A percentile compares a stretch with the other conserved stretches of the same genome.
Conservation (phyloP, 352 stramenopile genomes). For the Phytophthora pisi region DNA sequence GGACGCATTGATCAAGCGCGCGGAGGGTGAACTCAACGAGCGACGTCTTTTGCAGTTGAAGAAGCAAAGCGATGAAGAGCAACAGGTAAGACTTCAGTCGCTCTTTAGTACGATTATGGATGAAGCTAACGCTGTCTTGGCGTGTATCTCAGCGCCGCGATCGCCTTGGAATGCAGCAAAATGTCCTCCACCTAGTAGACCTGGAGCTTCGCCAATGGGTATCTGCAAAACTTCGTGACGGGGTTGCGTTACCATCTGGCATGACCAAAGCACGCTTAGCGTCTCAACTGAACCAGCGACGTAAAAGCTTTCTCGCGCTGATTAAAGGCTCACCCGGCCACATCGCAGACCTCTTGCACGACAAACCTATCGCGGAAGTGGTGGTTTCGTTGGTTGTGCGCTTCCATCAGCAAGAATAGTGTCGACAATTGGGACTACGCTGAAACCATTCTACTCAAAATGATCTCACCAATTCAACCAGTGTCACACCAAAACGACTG, state of each 20-base stretch:
- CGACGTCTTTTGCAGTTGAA: conserved; percentile 3
- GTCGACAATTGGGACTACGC: background rate
- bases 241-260: conserved; percentile 4
- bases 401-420: conserved; percentile 39
- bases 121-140: background rate
- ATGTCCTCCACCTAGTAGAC: conserved; percentile 57
- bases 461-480: background rate
- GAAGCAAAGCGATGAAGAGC: conserved; percentile 3
- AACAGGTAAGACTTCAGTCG: conserved; percentile 19
- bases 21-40: conserved; percentile 13
- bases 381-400: conserved; percentile 32
- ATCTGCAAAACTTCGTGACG: conserved; percentile 39
- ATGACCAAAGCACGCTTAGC: conserved; percentile 31
- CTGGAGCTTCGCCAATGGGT: conserved; percentile 66
- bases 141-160: conserved; percentile 36
- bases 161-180: conserved; percentile 35
- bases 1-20: conserved; percentile 25
- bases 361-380: conserved; percentile 16
- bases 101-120: too few species aligned
- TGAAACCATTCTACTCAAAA: conserved; percentile 16
- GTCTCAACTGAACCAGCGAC: conserved; percentile 43
- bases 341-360: conserved; percentile 8
- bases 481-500: conserved; percentile 2
- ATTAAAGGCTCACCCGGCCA: conserved; percentile 32
- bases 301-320: conserved; percentile 47